A percentile compares a stretch with the other conserved stretches of the same genome.
phyloP scores from a whole-genome alignment of 2,329 filamentous ascomycete genomes.

The Paracamarosporium sp. region DNA sequence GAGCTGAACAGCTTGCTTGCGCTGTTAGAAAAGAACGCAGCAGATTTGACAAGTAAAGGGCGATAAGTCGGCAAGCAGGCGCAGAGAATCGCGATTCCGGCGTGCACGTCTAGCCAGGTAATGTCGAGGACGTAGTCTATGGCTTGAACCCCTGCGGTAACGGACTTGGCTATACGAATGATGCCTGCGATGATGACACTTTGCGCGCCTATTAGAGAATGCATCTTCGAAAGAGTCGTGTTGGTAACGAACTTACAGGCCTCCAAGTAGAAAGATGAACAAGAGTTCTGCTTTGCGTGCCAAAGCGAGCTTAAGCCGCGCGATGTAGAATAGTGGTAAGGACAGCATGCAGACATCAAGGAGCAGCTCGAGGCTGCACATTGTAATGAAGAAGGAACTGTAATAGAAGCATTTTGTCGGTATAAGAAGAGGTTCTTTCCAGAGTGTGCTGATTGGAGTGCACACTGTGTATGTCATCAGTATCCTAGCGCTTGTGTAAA shows the following conservation, averaged over 20 bases:
- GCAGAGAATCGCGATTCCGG: slow-evolving; percentile 1
- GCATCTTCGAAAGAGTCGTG: not conserved
- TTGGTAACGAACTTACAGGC: not conserved
- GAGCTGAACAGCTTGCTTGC: slow-evolving; percentile 1
- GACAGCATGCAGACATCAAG: not conserved
- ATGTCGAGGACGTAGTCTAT: slow-evolving; percentile 5
- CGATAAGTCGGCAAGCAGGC: slow-evolving; percentile 4
- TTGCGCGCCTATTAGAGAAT: not conserved
- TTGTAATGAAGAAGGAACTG: not conserved
- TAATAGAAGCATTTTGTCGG: not conserved
- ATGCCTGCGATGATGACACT: slow-evolving; percentile 2
- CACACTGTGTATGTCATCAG: not conserved
- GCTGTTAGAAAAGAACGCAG: not conserved
- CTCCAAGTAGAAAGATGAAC: not conserved
- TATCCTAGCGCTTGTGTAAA: not conserved
- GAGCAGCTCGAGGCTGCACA: not conserved
- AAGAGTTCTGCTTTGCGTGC: not conserved
- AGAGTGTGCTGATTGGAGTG: not conserved
- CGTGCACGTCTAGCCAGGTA: not conserved
- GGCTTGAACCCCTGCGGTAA: not conserved
- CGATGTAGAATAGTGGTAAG: not conserved
- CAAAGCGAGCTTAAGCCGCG: not conserved
- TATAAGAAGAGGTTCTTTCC: not conserved
- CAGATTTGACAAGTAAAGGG: not conserved
- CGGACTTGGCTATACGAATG: not conserved